phyloP scores from a whole-genome alignment of 164 flowering plant species.

The Amborella trichopoda region DNA sequence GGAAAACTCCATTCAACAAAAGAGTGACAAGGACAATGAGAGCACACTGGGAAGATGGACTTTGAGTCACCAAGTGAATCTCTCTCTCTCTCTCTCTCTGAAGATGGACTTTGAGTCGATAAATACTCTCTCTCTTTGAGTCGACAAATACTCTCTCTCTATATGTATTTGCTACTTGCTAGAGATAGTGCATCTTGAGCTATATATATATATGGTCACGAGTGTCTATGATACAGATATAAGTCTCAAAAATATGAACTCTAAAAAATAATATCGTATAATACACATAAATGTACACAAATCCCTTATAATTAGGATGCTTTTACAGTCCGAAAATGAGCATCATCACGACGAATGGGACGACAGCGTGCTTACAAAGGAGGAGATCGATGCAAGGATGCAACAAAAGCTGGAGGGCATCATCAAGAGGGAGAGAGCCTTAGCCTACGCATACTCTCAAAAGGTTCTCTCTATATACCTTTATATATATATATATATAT shows the following conservation, averaged over 20 bases:
- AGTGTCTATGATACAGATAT: too few relatives aligned
- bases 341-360: slow-evolving; percentile 72
- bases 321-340: slow-evolving; percentile 47
- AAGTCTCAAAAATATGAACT: too few relatives aligned
- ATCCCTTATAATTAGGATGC: too few relatives aligned
- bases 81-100: too few relatives aligned
- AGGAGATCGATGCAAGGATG: slow-evolving; percentile 61
- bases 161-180: too few relatives aligned
- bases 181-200: too few relatives aligned
- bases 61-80: slow-evolving; percentile 17
- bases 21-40: slow-evolving; percentile 43
- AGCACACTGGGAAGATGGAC: slow-evolving; percentile 46
- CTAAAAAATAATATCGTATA: too few relatives aligned
- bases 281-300: too few relatives aligned
- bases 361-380: slow-evolving; percentile 74
- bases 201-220: too few relatives aligned
- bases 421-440: slow-evolving; percentile 77
- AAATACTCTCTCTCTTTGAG: too few relatives aligned
- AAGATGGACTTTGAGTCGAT: too few relatives aligned
- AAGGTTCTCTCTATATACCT: slow-evolving; percentile 72
- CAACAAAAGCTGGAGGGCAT: slow-evolving; percentile 69
- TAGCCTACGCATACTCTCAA: slow-evolving; percentile 85
- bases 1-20: slow-evolving; percentile 49
- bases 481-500: neutral
- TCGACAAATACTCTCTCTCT: too few relatives aligned